Base-by-base conservation (phyloP, 129 eudicot genomes). In the Arctium lappa region DNA sequence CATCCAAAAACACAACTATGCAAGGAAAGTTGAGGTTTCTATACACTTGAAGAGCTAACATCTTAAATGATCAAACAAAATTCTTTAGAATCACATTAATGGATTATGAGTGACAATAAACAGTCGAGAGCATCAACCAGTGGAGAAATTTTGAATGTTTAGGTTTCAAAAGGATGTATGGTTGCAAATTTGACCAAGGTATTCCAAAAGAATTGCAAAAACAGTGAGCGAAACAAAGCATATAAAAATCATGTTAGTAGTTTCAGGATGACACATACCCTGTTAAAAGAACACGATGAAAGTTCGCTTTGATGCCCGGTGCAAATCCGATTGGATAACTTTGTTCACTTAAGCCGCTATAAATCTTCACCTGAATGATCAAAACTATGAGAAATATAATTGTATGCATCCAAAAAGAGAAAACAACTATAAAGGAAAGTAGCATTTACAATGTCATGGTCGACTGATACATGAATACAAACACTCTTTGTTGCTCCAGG, bases 321-420 rank as follows among this genome's bases (percentile, higher is more conserved):
- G 92, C 98, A 69, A 95, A 85, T 63, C 97, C 99, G 68, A 82
- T 69, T 68, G 99, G 99, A 79, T 69, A 88, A 82, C 83, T 86
- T 27, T 77, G 74, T 79, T 85, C 89, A 63, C 90, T 77, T 75
- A 81, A 29, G 80, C 70, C 75, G 81, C 93, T 89, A 82, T 72
- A 77, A 74, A 95, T 89, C 87, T 75, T 89, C 83, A 91, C 97
- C 99, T 95, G 87, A 63, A 83, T 31, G 56, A 81, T 62, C 40
- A 79, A 33, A 34, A 60, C 56, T 36, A 32, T 44, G 37, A 73
- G 81, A 42, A 77, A 81, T 36, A 62, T 9, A 81, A 74, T 10
- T 29, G 18, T 42, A 74, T 1, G 31, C 6, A 32, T 13, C 69
- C 66, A 75, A 9, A 74, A 46, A 63, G 39, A 10, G 9, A 56